Base-by-base conservation (phyloP, 129 eudicot species). In the Flaveria ramosissima region DNA sequence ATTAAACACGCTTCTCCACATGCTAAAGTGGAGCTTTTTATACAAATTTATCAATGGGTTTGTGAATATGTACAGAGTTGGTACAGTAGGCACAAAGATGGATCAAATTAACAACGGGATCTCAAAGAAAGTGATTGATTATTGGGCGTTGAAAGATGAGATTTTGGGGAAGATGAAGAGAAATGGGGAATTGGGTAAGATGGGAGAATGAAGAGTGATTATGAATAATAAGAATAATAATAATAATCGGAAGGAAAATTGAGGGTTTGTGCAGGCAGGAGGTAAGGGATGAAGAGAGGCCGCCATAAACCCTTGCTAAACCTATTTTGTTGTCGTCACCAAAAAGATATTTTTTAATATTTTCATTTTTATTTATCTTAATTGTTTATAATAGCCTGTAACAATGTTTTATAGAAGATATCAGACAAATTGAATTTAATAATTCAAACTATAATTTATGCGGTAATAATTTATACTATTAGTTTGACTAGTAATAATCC, bases 281-380 rank as follows among this genome's bases (percentile, higher is more conserved):
- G 61, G 55, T 20, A 16, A 57, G 77, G 59, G 74, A 46, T 68
- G 83, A 71, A 51, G 70, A 30, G 76, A 32, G 84, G 95, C 87
- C 79, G 86, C 89, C 87, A 75, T 80, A 87, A 90, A 90, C 96
- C 96, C 96, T 90, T 77, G 82, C 77, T 71, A 82, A 76, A 82
- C 78, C 78, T 82, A 82, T 63, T 72, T 72, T 42, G 78, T 8
- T 41, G 63, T 72, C 5, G 71, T 46, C 55, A 19, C 4, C 6
- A 10, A 71, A 47, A 23, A 47, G 64, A 71, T 71, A 71, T 78
- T 71, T 61, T 71, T 60, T 61, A 30, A 30, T 2, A 0, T 27
- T 2, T 69, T 46, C 5, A 23, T 17, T 45, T 13, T 12, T 23
- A 3, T 10, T 6, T 6, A n/a, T 13, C 42, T 8, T 30, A 4